Base-by-base conservation (phyloP, 805 yeast species). In the Wickerhamiella kazuoi region DNA sequence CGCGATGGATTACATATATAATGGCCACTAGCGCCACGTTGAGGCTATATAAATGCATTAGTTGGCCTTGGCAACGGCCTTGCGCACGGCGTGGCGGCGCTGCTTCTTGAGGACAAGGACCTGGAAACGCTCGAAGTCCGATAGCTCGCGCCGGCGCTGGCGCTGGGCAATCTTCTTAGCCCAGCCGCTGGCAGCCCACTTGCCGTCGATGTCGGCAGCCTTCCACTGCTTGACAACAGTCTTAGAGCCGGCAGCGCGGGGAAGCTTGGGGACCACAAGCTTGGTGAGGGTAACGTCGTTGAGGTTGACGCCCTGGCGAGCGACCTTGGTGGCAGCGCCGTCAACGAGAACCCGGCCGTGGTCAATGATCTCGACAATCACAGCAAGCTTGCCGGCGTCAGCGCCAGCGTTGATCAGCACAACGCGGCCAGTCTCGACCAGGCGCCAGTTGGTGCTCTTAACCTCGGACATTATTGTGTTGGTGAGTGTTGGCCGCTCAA, bases 81-180 rank as follows among this genome's bases (percentile, higher is more conserved):
- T 86, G 74, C 79, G 82, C 61, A 83, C 87, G 69, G 84, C 81
- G 65, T 67, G 79, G 72, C 84, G 80, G 72, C 82, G 83, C 76
- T 93, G 96, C 78, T 87, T 90, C 80, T 80, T 90, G 67, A 84
- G 76, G 58, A 84, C 93, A 67, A 80, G 64, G 57, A 87, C 98
- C 76, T 87, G 95, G 95, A 90, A 90, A 78, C 99, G 86, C 75
- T 90, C 95, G 61, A 90, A 90, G 71, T 90, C 99, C 56, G 87
- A 64, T 67, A 93, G 79, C 63, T 77, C 71, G 60, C 93, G 68
- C 76, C 98, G 82, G 69, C 77, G 82, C 68, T 79, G 77, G 69
- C 82, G 83, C 69, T 81, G 79, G 64, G 93, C 95, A 60, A 90
- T 79, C 75, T 84, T 86, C 80, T 87, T 81, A 62, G 98, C 96